Base-by-base conservation (phyloP, 2,329 filamentous ascomycete species). In the Ambrosiella beaveri region DNA sequence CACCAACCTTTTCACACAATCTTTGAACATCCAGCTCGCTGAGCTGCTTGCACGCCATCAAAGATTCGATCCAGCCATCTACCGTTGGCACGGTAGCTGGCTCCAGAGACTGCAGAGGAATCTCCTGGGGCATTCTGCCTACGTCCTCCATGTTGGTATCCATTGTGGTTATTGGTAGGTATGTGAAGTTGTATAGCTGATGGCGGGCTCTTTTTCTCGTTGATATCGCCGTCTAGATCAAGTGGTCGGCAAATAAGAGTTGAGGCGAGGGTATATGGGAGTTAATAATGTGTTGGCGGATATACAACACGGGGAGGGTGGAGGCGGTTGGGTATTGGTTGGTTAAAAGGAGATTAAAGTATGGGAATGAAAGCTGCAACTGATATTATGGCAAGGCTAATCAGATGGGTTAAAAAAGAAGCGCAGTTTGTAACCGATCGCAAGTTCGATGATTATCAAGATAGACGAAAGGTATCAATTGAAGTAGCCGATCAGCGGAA, bases 121-220 rank as follows among this genome's bases (percentile, higher is more conserved):
- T 73, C 68, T 85, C 85, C 69, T 87, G 80, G 64, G 89, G 86
- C 67, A 86, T 83, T 73, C 90, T 87, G 68, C 85, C 86, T 66
- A 95, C 89, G 71, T 98, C 93, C 76, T 96, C 91, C 93, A 98
- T 98, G 73, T 94, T 95, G 68, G 89, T 95, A 73, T 98, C 91
- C 89, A 96, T 95, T 57, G 51, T 45, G 38, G 38, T 17, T 36
- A 54, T 47, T 13, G 44, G n/a, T 47, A 13, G 13, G 44, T 13
- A 47, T 47, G 44, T 15, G 27, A 27, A 4, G 27, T 15, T 47
- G 5, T 47, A 47, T 47, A 47, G 40, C 27, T 27, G 27, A 4
- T 2, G 27, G 27, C 27, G 27, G 27, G 27, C 27, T 27, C 27
- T 27, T 27, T 27, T 27, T 27, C 27, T 27, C 27, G 27, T 27